Evolutionary conservation across 805 yeast species (phyloP).

Genomic region (Candida wancherniae): DNA sequence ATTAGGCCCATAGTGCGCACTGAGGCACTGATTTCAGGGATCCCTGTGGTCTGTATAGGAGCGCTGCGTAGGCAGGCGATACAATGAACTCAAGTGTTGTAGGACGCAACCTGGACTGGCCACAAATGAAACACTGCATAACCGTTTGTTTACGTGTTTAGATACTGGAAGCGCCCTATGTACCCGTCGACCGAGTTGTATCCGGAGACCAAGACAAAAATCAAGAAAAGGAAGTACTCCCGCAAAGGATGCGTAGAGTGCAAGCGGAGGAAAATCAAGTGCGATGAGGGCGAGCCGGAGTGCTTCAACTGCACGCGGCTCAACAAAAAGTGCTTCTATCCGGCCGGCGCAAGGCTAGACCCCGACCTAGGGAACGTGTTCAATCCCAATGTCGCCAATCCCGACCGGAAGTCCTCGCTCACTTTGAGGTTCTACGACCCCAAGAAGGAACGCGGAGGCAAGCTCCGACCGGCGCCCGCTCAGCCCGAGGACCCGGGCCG

Average conservation of each 20-base stretch:
- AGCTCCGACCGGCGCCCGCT: background rate
- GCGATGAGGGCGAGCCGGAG: conserved; percentile 36
- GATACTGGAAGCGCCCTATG: too few species aligned
- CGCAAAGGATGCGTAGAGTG: conserved; percentile 41
- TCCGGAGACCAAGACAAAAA: too few species aligned
- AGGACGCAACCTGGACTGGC: too few species aligned
- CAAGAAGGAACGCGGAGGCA: background rate
- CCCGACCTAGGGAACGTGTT: background rate
- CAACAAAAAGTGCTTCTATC: conserved; percentile 28
- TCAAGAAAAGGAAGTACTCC: conserved; percentile 36
- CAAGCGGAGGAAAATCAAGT: conserved; percentile 40
- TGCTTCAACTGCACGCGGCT: conserved; percentile 35
- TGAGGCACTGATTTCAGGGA: too few species aligned
- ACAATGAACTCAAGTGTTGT: too few species aligned
- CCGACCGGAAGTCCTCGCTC: conserved; percentile 1
- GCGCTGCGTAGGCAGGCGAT: too few species aligned
- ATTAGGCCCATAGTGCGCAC: too few species aligned
- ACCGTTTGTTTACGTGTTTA: too few species aligned
- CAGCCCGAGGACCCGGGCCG: background rate
- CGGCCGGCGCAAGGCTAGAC: background rate
- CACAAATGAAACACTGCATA: too few species aligned
- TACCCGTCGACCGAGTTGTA: too few species aligned
- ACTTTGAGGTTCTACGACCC: conserved; percentile 11
- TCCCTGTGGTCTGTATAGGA: too few species aligned
- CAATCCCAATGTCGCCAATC: too few species aligned